These are phyloP conservation scores for Rubroboletus pulcherrimus DNA, from an alignment of 768 basidiomycete genomes.

Conservation along the genomic window DNA sequence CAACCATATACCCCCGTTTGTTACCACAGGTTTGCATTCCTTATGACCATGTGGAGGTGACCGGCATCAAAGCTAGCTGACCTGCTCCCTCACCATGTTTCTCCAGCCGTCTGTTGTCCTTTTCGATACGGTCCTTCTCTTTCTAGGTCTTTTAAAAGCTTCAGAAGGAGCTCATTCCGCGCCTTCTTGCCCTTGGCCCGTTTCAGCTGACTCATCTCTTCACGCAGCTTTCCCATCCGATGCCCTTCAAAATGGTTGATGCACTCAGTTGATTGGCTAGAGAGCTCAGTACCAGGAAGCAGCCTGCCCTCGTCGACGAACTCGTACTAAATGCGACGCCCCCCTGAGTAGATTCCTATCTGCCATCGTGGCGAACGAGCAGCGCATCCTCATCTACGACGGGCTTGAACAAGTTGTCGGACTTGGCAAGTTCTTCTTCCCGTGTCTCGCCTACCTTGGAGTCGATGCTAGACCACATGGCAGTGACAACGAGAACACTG, in stretches of 20 bases:
- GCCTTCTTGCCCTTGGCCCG: background rate
- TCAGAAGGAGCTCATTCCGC: background rate
- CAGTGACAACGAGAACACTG: background rate
- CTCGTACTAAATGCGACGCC: too few relatives aligned
- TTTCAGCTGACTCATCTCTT: background rate
- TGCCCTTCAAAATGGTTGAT: background rate
- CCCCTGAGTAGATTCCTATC: too few relatives aligned
- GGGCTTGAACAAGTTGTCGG: background rate
- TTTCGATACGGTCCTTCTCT: background rate
- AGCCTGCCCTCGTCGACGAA: too few relatives aligned
- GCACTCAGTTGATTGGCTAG: too few relatives aligned
- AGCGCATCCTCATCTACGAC: background rate
- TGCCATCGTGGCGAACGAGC: background rate
- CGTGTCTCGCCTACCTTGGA: background rate
- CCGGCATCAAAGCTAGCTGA: background rate
- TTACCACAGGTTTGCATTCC: background rate
- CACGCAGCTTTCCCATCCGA: background rate
- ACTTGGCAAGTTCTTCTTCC: background rate
- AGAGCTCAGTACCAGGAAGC: too few relatives aligned
- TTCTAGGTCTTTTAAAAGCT: background rate
- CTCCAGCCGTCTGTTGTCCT: background rate
- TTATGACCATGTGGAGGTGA: background rate
- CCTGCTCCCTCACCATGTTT: background rate
- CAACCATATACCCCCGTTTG: background rate
- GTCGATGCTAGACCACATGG: background rate